Base-by-base conservation (phyloP, 2,329 filamentous ascomycete species). In the Juglanconis oblonga region DNA sequence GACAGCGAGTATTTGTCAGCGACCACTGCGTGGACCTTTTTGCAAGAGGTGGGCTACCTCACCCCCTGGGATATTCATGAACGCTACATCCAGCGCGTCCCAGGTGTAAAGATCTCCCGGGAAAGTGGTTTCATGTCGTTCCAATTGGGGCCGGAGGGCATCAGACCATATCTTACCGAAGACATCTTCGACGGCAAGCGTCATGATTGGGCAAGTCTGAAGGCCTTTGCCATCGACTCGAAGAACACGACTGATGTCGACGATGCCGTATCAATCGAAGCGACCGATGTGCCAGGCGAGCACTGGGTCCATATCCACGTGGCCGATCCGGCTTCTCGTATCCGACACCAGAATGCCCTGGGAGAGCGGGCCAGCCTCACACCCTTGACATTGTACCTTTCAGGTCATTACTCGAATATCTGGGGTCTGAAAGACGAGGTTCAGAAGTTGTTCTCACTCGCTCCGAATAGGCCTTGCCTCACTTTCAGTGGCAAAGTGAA, bases 241-340 rank as follows among this genome's bases (percentile, higher is more conserved):
- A 78, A 80, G 24, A 75, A 74, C 40, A 89, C 91, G 0, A 77
- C 81, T 33, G 86, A 94, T 66, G 89, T 95, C 60, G 91, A 96
- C 66, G 91, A 96, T 69, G 91, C 87, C 1, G 74, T 96, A 8
- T 94, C 90, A 1, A 69, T 95, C 7, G 87, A 92, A 68, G 71
- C 73, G 50, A 82, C 87, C 1, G 73, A 77, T 4, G 76, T 72
- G 17, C 63, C 79, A 24, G 70, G 79, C 54, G 79, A 89, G 65
- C 85, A 84, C 67, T 95, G 91, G 91, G 77, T 94, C 35, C 90
- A 92, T 68, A 74, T 92, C 36, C 91, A 95, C 70, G 82, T 90
- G 47, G 91, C 91, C 13, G 91, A 95, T 68, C 90, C 90, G 8
- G 88, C 88, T 2, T 90, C 91, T 5, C 83, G 84, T 61, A 85